Conservation (phyloP, 345 rosid genomes). For the Acer negundo region DNA sequence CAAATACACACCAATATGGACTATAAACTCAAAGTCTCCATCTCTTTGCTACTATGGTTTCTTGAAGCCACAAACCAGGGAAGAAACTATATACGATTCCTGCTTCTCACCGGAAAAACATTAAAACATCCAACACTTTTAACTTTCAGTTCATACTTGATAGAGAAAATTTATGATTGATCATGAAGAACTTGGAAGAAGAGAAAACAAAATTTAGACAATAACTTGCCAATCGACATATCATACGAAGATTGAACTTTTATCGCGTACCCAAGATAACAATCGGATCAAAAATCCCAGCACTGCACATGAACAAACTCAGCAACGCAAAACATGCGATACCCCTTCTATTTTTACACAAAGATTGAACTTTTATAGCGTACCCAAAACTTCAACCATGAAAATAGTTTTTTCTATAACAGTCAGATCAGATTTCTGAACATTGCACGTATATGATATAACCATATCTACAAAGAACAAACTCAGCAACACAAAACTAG, state of each 20-base stretch:
- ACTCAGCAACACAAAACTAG: background rate
- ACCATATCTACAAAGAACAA: background rate
- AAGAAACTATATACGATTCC: too few species aligned
- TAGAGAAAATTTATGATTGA: background rate
- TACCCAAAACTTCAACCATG: background rate
- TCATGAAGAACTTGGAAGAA: background rate
- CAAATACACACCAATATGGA: background rate
- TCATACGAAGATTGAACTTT: background rate
- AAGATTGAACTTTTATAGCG: background rate
- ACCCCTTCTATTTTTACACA: background rate
- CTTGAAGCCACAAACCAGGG: background rate
- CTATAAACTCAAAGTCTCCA: background rate
- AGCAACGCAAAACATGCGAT: background rate
- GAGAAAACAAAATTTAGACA: background rate
- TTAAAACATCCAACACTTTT: background rate
- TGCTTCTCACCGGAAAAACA: too few species aligned
- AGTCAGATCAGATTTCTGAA: background rate
- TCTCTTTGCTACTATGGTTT: background rate
- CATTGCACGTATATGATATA: background rate
- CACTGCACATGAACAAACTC: background rate
- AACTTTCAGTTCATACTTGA: background rate
- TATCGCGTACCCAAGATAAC: background rate
- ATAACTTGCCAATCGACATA: background rate
- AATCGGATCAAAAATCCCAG: constrained; percentile 1
- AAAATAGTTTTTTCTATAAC: background rate